Conservation (phyloP, 2,329 filamentous ascomycete species). For the Aspergillus nomiae region DNA sequence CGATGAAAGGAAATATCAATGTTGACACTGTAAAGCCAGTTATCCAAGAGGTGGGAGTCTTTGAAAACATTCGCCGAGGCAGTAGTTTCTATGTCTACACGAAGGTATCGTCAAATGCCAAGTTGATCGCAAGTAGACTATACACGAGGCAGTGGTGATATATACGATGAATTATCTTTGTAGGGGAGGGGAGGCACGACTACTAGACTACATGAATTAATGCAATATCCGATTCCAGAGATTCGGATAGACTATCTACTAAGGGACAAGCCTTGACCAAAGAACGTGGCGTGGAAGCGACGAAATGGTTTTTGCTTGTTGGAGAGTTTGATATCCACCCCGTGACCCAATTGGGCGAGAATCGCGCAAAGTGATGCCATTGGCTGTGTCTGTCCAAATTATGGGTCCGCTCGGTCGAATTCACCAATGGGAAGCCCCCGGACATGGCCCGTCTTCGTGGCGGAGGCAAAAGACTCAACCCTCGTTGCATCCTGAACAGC, state of each 20-base stretch:
- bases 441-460: neutral
- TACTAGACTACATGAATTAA: neutral
- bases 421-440: neutral
- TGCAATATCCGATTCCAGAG: neutral
- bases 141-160: neutral
- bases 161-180: neutral
- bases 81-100: neutral
- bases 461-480: neutral
- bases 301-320: neutral
- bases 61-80: neutral
- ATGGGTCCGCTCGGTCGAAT: neutral
- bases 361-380: constrained; percentile 16
- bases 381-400: neutral
- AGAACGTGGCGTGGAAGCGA: neutral
- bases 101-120: too few species aligned
- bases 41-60: neutral
- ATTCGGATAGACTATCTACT: neutral
- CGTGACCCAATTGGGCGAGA: constrained; percentile 1
- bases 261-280: neutral
- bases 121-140: neutral
- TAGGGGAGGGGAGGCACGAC: neutral
- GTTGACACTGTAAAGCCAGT: neutral
- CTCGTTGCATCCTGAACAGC: neutral
- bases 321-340: neutral
- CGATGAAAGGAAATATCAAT: neutral